These are phyloP conservation scores for Syzygium grande DNA, from an alignment of 345 rosid species.

Conservation along the genomic window DNA sequence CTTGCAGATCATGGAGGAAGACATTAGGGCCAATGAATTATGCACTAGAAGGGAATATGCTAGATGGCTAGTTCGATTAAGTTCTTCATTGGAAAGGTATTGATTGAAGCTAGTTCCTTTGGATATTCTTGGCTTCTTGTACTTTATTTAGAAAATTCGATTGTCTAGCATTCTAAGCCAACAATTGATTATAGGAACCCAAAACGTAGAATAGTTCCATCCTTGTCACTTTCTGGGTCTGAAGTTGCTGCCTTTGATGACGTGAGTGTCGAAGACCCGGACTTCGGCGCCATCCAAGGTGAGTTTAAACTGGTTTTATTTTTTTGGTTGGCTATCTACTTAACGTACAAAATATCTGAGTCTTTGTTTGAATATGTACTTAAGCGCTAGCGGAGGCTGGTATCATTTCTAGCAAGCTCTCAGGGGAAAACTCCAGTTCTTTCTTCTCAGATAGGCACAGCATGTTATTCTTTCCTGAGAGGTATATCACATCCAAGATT, in stretches of 20 bases:
- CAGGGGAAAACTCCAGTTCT: constrained; percentile 9
- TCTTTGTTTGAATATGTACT: constrained; percentile 6
- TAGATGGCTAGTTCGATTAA: constrained; percentile 66
- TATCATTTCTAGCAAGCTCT: constrained; percentile 52
- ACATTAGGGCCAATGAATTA: constrained; percentile 44
- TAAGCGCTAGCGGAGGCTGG: constrained; percentile 88
- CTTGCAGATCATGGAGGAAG: constrained; percentile 72
- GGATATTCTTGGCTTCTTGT: background rate
- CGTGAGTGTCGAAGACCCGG: constrained; percentile 46
- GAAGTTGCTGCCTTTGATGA: constrained; percentile 64
- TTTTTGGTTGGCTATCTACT: background rate
- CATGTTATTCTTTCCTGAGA: constrained; percentile 37
- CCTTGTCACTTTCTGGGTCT: constrained; percentile 52
- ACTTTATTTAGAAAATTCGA: background rate
- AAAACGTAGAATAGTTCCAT: constrained; percentile 57
- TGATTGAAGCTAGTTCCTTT: background rate
- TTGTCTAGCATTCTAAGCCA: constrained; percentile 9
- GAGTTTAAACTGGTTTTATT: background rate
- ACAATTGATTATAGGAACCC: constrained; percentile 41
- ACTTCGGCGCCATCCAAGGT: constrained; percentile 69
- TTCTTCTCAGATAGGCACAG: constrained; percentile 15
- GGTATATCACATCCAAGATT: constrained; percentile 20
- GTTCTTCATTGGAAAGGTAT: constrained; percentile 70
- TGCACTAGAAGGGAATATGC: constrained; percentile 88
- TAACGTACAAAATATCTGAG: background rate